Evolutionary conservation across 345 rosid species (phyloP).

Genomic region (Euphorbia pulcherrima): DNA sequence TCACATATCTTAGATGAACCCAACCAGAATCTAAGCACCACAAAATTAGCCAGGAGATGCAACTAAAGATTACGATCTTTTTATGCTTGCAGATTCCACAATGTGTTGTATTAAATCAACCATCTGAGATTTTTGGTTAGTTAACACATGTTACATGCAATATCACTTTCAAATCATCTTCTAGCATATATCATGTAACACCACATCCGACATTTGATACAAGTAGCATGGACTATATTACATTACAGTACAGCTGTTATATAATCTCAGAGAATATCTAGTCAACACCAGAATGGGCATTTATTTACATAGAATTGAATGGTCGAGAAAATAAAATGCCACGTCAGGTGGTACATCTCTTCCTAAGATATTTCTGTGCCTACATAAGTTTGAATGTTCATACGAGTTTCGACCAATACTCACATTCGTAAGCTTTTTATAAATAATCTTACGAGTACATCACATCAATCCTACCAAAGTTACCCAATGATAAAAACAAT

Average conservation of each 20-base stretch:
- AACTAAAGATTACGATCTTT: neutral
- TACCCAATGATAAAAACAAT: constrained; percentile 3
- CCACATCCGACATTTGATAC: neutral
- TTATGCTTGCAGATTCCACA: neutral
- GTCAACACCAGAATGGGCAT: neutral
- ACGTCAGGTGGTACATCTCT: neutral
- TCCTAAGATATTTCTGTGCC: neutral
- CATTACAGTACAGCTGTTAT: neutral
- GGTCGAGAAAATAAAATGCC: neutral
- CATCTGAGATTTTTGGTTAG: neutral
- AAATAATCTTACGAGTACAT: neutral
- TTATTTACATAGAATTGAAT: neutral
- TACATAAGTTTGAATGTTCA: neutral
- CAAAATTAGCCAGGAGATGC: neutral
- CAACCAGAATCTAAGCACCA: neutral
- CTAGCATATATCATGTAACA: neutral
- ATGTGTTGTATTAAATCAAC: neutral
- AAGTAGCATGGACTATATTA: neutral
- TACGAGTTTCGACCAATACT: neutral
- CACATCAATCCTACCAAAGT: neutral
- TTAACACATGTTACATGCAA: neutral
- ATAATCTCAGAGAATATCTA: neutral
- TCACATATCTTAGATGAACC: neutral
- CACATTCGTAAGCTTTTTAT: neutral
- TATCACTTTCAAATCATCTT: neutral